A percentile compares a stretch with the other conserved stretches of the same genome.
These are phyloP conservation scores for Mortierella sp. DNA, from an alignment of 371 early-diverging fungal species.

Conservation along the genomic window DNA sequence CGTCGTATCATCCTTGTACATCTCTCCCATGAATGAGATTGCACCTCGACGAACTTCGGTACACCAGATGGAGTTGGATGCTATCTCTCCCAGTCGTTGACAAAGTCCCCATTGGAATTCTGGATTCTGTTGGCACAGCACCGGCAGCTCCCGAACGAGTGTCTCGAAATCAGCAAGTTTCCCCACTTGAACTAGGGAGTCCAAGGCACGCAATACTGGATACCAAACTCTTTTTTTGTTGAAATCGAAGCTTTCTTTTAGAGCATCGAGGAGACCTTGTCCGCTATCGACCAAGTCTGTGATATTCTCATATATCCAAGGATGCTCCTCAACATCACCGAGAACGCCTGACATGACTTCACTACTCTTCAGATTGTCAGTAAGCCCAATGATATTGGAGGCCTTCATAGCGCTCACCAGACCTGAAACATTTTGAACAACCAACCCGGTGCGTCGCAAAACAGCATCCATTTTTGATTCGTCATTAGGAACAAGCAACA, in stretches of 20 bases:
- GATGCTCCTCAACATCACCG: not conserved
- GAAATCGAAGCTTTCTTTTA: constrained; percentile 15
- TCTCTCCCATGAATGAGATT: constrained; percentile 13
- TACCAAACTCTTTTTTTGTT: constrained; percentile 7
- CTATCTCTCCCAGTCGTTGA: constrained; percentile 17
- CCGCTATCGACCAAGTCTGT: constrained; percentile 9
- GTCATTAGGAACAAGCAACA: constrained; percentile 12
- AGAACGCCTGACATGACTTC: not conserved
- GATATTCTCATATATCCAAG: not conserved
- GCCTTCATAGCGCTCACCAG: constrained; percentile 15
- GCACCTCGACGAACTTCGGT: constrained; percentile 1
- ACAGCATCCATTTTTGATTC: not conserved
- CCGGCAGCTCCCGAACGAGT: not conserved
- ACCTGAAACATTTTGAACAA: constrained; percentile 1
- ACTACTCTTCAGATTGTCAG: not conserved
- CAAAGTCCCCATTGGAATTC: constrained; percentile 28
- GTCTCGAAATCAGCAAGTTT: constrained; percentile 3
- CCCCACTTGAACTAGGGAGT: constrained; percentile 10
- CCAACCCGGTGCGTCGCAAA: not conserved
- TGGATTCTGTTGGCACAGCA: not conserved
- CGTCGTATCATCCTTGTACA: constrained; percentile 10
- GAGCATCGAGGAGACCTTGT: not conserved
- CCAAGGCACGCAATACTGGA: constrained; percentile 7
- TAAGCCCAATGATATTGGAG: not conserved
- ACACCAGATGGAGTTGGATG: constrained; percentile 9